Conservation (phyloP, 164 flowering plant species). For the Macadamia integrifolia region DNA sequence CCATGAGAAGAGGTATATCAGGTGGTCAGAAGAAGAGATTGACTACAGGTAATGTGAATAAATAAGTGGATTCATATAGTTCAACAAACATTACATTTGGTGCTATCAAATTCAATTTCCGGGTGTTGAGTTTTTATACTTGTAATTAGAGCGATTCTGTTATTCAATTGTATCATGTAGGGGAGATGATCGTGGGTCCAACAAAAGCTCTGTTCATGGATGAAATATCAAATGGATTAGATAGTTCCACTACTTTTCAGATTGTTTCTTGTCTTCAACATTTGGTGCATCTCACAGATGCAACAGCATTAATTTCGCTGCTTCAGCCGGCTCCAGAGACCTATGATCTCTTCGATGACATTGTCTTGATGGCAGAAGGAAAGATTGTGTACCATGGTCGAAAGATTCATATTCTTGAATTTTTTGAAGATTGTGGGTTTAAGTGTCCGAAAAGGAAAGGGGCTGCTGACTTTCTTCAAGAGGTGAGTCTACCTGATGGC, state of each 20-base stretch:
- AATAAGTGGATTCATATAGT: background rate
- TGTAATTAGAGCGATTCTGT: background rate
- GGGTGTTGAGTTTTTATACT: too few species aligned
- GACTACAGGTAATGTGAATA: constrained; percentile 43
- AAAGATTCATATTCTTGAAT: constrained; percentile 27
- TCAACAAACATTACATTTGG: too few species aligned
- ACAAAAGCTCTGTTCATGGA: constrained; percentile 66
- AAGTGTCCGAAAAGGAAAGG: constrained; percentile 69
- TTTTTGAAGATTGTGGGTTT: constrained; percentile 56
- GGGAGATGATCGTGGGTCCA: constrained; percentile 76
- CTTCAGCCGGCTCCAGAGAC: constrained; percentile 78
- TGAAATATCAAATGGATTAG: constrained; percentile 73
- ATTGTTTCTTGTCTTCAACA: constrained; percentile 52
- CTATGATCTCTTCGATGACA: constrained; percentile 69
- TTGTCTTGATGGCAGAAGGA: constrained; percentile 66
- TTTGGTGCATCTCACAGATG: constrained; percentile 54
- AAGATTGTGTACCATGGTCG: constrained; percentile 73
- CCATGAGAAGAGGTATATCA: constrained; percentile 60
- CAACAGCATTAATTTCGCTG: constrained; percentile 50
- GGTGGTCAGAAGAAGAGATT: constrained; percentile 71
- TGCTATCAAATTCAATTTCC: too few species aligned
- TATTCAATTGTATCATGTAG: constrained; percentile 22
- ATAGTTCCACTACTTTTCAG: constrained; percentile 73
- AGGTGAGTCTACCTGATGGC: constrained; percentile 23
- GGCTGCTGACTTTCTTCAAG: constrained; percentile 64